Evolutionary conservation across 1,284 basidiomycete species (phyloP), one percentile per base, ranked within the genome.

Genomic region (Cutaneotrichosporon cavernicola): DNA sequence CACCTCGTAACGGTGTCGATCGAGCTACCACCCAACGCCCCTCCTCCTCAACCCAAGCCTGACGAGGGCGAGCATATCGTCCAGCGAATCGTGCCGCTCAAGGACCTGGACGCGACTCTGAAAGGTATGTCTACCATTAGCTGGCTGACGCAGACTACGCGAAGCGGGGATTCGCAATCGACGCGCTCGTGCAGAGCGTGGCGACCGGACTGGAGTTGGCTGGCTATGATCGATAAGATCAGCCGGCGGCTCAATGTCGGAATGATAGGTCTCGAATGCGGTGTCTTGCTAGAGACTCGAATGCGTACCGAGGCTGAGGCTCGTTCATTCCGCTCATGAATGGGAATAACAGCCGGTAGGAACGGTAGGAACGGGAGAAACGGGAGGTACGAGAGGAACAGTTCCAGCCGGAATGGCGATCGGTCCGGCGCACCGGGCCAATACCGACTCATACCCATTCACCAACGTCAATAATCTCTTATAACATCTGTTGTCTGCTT

Each of bases 51-150:
- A 57, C 77, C 75, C 47, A 74, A 80, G 43, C 73, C 81, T 14
- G 81, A 82, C 16, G 70, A 85, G 47, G 93, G 92, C 18, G 92
- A 93, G 78, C 87, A 89, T 70, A 93, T 97, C 68, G 84, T 88
- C 47, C 87, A 85, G 62, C 85, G 86, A 43, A 84, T 92, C 22
- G 86, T 95, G 2, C 87, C 88, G 55, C 72, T 96, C 16, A 75
- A 82, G 18, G 85, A 87, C 68, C 81, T 96, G 18, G 82, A 85
- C 55, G 79, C 81, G 0, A 85, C 85, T 56, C 82, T 95, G 40
- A 82, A 86, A 82, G 87, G 91, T 91, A 68, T 56, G 81, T 73
- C 9, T 11, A 22, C 43, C 38, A 22, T 50, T 26, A n/a, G 14
- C 21, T 1, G 36, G 55, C 55, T 55, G 55, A 36, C n/a, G 40